phyloP scores from a whole-genome alignment of 2,329 filamentous ascomycete genomes.

The Penicillium expansum region DNA sequence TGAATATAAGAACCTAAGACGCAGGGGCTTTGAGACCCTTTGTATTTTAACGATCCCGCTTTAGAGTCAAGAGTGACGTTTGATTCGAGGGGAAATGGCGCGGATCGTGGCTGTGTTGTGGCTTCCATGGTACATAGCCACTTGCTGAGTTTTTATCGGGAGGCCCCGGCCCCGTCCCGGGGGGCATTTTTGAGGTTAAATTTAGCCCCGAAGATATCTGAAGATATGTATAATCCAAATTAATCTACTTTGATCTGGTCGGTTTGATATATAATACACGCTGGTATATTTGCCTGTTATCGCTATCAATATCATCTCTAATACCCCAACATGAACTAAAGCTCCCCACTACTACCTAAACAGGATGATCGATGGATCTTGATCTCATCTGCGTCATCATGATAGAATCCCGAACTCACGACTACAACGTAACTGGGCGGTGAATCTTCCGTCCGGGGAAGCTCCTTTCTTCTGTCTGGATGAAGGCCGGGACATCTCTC shows the following conservation, averaged over 20 bases:
- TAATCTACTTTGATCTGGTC: neutral
- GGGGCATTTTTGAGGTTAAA: neutral
- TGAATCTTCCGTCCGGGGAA: constrained; percentile 8
- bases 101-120: constrained; percentile 1
- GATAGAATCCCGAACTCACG: constrained; percentile 17
- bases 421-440: neutral
- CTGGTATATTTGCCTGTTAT: neutral
- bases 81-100: constrained; percentile 3
- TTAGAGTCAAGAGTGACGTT: neutral
- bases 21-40: neutral
- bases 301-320: neutral
- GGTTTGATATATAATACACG: neutral
- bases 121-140: neutral
- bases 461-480: neutral
- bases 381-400: constrained; percentile 27
- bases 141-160: neutral
- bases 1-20: neutral
- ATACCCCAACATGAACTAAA: neutral
- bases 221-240: neutral
- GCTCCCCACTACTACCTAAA: neutral
- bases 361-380: constrained; percentile 14
- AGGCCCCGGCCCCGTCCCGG: neutral
- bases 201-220: neutral
- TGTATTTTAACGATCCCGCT: neutral
- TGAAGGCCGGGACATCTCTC: neutral